Evolutionary conservation across 441 rosid species (phyloP), one percentile per base, ranked within the genome.

Genomic region (Flueggea neowawraea): DNA sequence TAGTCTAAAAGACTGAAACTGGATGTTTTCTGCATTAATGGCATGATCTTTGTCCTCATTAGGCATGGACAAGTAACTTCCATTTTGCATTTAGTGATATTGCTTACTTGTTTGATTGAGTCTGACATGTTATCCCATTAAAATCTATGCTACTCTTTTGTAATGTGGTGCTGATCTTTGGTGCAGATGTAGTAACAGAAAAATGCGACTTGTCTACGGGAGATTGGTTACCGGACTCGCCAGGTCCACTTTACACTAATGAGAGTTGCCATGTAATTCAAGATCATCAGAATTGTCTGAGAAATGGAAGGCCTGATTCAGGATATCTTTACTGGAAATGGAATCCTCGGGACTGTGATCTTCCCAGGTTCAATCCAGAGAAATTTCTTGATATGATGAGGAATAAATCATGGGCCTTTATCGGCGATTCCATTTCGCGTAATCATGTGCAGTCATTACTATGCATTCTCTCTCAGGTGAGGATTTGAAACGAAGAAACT

Each of bases 351-450:
- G 84, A 76, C 15, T 90, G 97, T 62, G 57, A 73, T 58, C 64
- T 93, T 67, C 87, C 97, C 58, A 79, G 61, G 6, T 90, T 93
- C 52, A 68, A 82, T 69, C 77, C 87, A 10, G 31, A 51, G 28
- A 84, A 67, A 55, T 86, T 91, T 82, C 95, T 91, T 12, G 69
- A 73, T 51, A 61, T 82, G 53, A 91, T 87, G 98, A 85, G 86
- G 52, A 72, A 83, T 58, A 91, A 89, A 74, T 73, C 81, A 3
- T 87, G 91, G 98, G 96, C 84, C 2, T 78, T 91, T 47, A 82
- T 91, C 14, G 98, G 98, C 52, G 98, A 91, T 68, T 91, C 98
- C 2, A 91, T 91, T 55, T 89, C 96, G 8, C 95, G 98, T 33
- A 91, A 91, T 76, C 96, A 91, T 64, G 91, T 85, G 6, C 91